These are phyloP conservation scores for Meyerozyma elateridarum DNA, from an alignment of 1,139 yeast species.

Conservation along the genomic window DNA sequence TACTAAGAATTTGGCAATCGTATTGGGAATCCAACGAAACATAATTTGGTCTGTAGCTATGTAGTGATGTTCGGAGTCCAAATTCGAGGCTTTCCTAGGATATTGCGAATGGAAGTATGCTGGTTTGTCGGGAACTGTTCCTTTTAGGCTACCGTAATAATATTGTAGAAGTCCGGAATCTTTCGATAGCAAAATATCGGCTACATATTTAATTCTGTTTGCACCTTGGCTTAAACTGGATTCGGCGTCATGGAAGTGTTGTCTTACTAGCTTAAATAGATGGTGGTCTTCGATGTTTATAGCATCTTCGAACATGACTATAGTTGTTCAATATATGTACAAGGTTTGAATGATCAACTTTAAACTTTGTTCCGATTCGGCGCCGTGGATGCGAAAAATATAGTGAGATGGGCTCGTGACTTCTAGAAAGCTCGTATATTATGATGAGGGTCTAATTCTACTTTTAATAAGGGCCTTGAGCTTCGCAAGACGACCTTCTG, in stretches of 20 bases:
- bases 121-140: slow-evolving; percentile 22
- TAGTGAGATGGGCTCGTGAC: slow-evolving; percentile 1
- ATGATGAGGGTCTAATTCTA: neutral
- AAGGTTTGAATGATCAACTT: neutral
- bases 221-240: neutral
- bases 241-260: neutral
- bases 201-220: neutral
- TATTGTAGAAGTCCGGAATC: slow-evolving; percentile 19
- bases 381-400: slow-evolving; percentile 1
- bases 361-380: slow-evolving; percentile 1
- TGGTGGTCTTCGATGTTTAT: slow-evolving; percentile 1
- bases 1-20: slow-evolving; percentile 17
- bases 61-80: slow-evolving; percentile 32
- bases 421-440: too few relatives aligned
- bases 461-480: neutral
- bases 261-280: slow-evolving; percentile 1
- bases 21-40: slow-evolving; percentile 29
- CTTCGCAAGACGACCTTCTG: neutral
- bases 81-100: slow-evolving; percentile 31
- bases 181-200: slow-evolving; percentile 13
- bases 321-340: too few relatives aligned
- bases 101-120: slow-evolving; percentile 28
- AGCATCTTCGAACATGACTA: neutral
- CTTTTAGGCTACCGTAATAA: slow-evolving; percentile 17
- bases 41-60: slow-evolving; percentile 26